These are phyloP conservation scores for Zizania palustris DNA, from an alignment of 202 grass and related monocot genomes.

Conservation along the genomic window DNA sequence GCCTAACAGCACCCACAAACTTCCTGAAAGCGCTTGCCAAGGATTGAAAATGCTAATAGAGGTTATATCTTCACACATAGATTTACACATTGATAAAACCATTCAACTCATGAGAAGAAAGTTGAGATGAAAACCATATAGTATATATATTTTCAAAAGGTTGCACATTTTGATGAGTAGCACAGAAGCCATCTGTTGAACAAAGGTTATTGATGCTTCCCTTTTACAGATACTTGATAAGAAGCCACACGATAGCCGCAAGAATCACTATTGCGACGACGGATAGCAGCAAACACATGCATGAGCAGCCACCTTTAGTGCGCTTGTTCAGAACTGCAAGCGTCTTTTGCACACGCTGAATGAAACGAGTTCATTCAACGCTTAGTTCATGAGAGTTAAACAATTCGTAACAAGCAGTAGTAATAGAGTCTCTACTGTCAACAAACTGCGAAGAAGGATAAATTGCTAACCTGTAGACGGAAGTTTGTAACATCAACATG, in stretches of 20 bases:
- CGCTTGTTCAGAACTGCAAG: slow-evolving; percentile 97
- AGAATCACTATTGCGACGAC: not conserved
- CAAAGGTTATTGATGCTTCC: not conserved
- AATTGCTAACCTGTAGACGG: slow-evolving; percentile 64
- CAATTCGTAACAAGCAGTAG: not conserved
- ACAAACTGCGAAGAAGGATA: not conserved
- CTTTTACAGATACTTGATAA: slow-evolving; percentile 81
- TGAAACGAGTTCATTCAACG: slow-evolving; percentile 21
- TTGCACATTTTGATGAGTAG: slow-evolving; percentile 41
- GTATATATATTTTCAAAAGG: slow-evolving; percentile 33
- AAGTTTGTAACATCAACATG: slow-evolving; percentile 79
- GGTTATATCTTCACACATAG: not conserved
- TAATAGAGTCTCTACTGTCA: not conserved
- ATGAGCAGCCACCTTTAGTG: slow-evolving; percentile 91
- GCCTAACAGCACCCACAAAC: not conserved
- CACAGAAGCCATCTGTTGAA: not conserved
- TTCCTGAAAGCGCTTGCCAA: not conserved
- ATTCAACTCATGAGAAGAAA: slow-evolving; percentile 35
- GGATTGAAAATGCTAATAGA: not conserved
- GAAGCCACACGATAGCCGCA: slow-evolving; percentile 48
- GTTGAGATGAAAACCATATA: slow-evolving; percentile 31
- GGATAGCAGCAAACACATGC: slow-evolving; percentile 61
- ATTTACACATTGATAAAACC: slow-evolving; percentile 24
- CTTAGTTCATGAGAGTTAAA: not conserved
- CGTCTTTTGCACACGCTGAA: slow-evolving; percentile 90